Conservation (phyloP, 768 basidiomycete genomes). For the Hirschioporus abietinus region DNA sequence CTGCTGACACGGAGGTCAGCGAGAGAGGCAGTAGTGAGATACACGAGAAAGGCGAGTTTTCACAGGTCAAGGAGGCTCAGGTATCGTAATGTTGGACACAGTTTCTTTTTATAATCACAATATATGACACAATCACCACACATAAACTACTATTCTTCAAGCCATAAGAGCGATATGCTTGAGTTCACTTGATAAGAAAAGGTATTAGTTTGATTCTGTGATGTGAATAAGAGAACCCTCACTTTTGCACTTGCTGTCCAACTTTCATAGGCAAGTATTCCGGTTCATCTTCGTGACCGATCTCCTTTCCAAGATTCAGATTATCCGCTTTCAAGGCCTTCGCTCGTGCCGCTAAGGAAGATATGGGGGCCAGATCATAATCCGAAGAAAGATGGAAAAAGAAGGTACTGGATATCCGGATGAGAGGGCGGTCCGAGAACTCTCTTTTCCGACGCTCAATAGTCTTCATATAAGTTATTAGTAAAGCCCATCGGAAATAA, state of each 20-base stretch:
- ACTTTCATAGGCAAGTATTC: slow-evolving; percentile 76
- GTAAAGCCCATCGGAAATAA: not conserved
- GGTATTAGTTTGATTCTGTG: slow-evolving; percentile 1
- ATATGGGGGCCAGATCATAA: slow-evolving; percentile 65
- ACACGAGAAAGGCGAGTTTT: not conserved
- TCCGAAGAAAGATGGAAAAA: slow-evolving; percentile 94
- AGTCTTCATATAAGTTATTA: slow-evolving; percentile 33
- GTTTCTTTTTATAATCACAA: not conserved
- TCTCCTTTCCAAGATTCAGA: slow-evolving; percentile 28
- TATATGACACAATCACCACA: not conserved
- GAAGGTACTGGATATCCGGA: slow-evolving; percentile 95
- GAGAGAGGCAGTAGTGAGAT: too few relatives aligned
- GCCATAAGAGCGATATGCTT: slow-evolving; percentile 79
- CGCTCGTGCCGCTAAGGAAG: slow-evolving; percentile 44
- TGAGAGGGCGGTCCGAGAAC: slow-evolving; percentile 73
- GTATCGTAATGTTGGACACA: not conserved
- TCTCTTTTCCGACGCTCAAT: slow-evolving; percentile 55
- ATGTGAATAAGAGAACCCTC: slow-evolving; percentile 20
- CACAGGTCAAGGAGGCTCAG: not conserved
- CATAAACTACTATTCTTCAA: slow-evolving; percentile 24
- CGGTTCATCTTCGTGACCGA: slow-evolving; percentile 34
- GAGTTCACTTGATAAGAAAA: slow-evolving; percentile 50
- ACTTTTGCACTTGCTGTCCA: slow-evolving; percentile 85
- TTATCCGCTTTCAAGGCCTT: slow-evolving; percentile 35
- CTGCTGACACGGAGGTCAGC: not conserved